Base-by-base conservation (phyloP, 2,329 filamentous ascomycete genomes). In the Epichloe coenophiala region DNA sequence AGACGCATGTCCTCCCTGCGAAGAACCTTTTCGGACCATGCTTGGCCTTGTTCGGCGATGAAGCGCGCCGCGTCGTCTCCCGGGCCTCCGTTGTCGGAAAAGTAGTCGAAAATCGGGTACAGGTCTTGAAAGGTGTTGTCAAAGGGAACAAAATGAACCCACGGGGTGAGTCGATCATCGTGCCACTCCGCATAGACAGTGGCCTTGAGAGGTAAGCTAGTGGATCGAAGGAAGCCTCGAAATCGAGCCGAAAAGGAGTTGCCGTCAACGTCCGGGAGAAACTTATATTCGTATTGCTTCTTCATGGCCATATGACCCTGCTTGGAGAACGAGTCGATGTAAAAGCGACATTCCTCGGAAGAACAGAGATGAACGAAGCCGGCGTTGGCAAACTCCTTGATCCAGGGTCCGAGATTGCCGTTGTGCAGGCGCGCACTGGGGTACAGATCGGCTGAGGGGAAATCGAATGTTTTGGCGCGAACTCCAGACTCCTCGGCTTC, bases 141-240 rank as follows among this genome's bases (percentile, higher is more conserved):
- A 59, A 88, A 73, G 2, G 85, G 84, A 1, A 82, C 77, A 58
- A 85, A 88, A 64, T 89, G 85, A 55, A 76, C 69, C 84, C 84
- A 89, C 0, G 83, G 78, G 13, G 79, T 67, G 0, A 88, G 70
- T 6, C 84, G 73, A 42, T 77, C 74, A 61, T 88, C 84, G 61
- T 88, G 84, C 85, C 85, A 88, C 62, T 88, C 85, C 8, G 77
- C 69, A 61, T 84, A 88, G 42, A 88, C 73, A 3, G 84, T 87
- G 12, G 80, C 76, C 65, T 88, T 88, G 61, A 88, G 75, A 1
- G 81, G 80, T 36, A 86, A 63, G 44, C 76, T 81, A 1, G 77
- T 84, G 38, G 77, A 83, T 27, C 74, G 71, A 8, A 88, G 67
- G 57, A 87, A 83, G 0, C 73, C 74, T 45, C 76, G 73, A 64